Evolutionary conservation across 2,329 filamentous ascomycete species (phyloP), one percentile per base, ranked within the genome.

Genomic region (Grosmannia serpens): DNA sequence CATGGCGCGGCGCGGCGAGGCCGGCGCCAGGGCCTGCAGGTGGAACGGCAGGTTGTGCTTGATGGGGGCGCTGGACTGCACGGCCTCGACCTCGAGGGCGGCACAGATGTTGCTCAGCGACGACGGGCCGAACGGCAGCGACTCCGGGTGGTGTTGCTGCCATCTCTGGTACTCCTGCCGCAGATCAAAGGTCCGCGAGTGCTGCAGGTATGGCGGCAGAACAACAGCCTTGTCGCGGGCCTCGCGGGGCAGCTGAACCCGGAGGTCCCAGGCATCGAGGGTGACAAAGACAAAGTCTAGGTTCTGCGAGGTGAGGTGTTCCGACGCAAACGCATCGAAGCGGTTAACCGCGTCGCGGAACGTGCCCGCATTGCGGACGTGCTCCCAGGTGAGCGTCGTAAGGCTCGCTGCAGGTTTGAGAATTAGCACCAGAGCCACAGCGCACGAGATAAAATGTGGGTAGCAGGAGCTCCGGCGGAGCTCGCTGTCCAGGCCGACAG

Each of bases 21-120:
- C 92, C 50, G 94, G 94, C 54, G 94, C 94, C 62, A 99, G 79
- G 15, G 94, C 92, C 77, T 99, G 94, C 62, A 99, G 80, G 71
- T 99, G 94, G 77, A 99, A 99, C 13, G 94, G 94, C 46, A 99
- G 81, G 71, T 97, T 97, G 73, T 97, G 94, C 75, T 97, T 99
- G 76, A 99, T 97, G 51, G 94, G 94, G 59, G 94, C 92, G 69
- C 91, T 97, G 13, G 91, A 92, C 75, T 97, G 91, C 44, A 99
- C 91, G 58, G 95, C 91, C 74, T 99, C 94, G 53, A 99, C 94
- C 75, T 99, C 94, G 57, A 99, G 85, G 58, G 94, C 94, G 63
- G 94, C 94, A 77, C 94, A 99, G 71, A 99, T 99, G 74, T 97
- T 97, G 67, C 91, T 87, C 64, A 99, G 81, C 72, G 94, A 95